phyloP scores from a whole-genome alignment of 306 rosid species.

The Notholithocarpus densiflorus region DNA sequence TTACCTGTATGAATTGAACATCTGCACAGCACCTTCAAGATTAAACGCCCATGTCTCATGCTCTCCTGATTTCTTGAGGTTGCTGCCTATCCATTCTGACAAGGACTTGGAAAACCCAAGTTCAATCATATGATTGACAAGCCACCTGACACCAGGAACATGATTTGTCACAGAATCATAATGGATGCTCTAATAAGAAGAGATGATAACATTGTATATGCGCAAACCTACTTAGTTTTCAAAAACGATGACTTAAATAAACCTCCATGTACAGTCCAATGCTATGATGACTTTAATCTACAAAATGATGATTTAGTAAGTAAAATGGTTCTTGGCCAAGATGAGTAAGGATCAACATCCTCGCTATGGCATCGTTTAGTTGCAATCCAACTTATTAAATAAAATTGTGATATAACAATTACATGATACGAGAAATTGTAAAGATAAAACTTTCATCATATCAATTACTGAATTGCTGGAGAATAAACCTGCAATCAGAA shows the following conservation, averaged over 20 bases:
- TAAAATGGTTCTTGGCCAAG: too few relatives aligned
- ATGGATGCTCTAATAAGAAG: neutral
- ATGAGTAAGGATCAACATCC: too few relatives aligned
- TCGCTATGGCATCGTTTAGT: too few relatives aligned
- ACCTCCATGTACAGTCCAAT: neutral
- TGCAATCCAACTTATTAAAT: too few relatives aligned
- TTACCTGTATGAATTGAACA: slow-evolving; percentile 89
- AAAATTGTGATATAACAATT: too few relatives aligned
- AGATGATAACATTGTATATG: neutral
- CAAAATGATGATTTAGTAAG: too few relatives aligned
- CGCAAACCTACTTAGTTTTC: neutral
- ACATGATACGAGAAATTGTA: too few relatives aligned
- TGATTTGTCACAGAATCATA: neutral
- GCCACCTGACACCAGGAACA: slow-evolving; percentile 69
- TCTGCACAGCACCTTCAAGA: slow-evolving; percentile 70
- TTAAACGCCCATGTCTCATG: slow-evolving; percentile 82
- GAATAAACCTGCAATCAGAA: neutral
- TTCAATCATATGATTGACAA: slow-evolving; percentile 76
- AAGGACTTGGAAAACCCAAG: slow-evolving; percentile 82
- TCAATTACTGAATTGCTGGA: too few relatives aligned
- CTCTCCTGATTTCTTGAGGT: slow-evolving; percentile 76
- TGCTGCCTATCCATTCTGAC: slow-evolving; percentile 92
- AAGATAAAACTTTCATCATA: too few relatives aligned
- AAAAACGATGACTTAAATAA: neutral
- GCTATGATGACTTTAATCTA: too few relatives aligned